These are phyloP conservation scores for Mycena albidolilacea DNA, from an alignment of 768 basidiomycete species.

Conservation along the genomic window DNA sequence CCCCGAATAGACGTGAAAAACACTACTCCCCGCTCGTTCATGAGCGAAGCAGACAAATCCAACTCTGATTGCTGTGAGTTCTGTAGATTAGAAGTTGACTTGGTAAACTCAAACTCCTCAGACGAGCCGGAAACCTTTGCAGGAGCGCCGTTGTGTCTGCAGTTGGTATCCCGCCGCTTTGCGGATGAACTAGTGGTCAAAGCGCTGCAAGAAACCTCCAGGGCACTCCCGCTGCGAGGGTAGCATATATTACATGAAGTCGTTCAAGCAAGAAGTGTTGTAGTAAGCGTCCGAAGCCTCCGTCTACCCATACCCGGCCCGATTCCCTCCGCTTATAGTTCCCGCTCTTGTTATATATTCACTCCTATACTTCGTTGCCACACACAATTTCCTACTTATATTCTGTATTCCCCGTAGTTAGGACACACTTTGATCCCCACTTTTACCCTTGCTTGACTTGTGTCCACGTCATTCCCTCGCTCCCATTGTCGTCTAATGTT, in stretches of 20 bases:
- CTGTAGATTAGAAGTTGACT: background rate
- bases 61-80: constrained; percentile 35
- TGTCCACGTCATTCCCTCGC: too few relatives aligned
- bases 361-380: too few relatives aligned
- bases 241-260: background rate
- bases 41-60: constrained; percentile 38
- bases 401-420: too few relatives aligned
- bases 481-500: too few relatives aligned
- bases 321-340: too few relatives aligned
- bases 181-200: constrained; percentile 35
- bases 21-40: constrained; percentile 16
- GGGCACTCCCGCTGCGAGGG: constrained; percentile 17
- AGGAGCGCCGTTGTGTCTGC: constrained; percentile 33
- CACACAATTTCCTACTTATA: too few relatives aligned
- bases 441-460: too few relatives aligned
- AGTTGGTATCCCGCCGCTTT: constrained; percentile 33
- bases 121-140: constrained; percentile 31
- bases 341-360: too few relatives aligned
- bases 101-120: background rate
- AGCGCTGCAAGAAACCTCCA: constrained; percentile 35
- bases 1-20: constrained; percentile 44
- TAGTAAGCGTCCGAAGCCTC: too few relatives aligned
- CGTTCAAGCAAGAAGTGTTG: too few relatives aligned
- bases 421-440: too few relatives aligned
- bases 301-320: too few relatives aligned